Evolutionary conservation across 768 basidiomycete species (phyloP).

Genomic region (Leccinum truebloodii): DNA sequence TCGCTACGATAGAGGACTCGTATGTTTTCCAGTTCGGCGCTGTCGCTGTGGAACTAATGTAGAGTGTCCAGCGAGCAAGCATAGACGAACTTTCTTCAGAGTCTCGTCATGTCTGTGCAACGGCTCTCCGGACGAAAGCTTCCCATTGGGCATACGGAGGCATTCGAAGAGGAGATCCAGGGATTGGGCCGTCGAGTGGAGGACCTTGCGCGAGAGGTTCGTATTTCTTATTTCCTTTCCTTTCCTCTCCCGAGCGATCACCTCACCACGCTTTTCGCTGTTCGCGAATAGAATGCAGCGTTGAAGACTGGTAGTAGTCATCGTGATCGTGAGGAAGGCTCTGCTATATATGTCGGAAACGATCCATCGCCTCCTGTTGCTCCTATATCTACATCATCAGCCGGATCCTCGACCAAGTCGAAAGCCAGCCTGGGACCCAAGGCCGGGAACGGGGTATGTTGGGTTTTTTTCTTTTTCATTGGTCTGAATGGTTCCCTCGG

Average conservation of each 20-base stretch:
- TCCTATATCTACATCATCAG: constrained; percentile 1
- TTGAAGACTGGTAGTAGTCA: neutral
- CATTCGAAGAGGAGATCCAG: constrained; percentile 60
- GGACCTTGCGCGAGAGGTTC: constrained; percentile 65
- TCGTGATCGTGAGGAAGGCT: constrained; percentile 18
- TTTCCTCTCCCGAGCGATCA: neutral
- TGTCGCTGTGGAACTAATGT: constrained; percentile 17
- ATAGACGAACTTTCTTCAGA: constrained; percentile 63
- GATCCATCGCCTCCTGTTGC: constrained; percentile 4
- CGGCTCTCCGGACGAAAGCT: constrained; percentile 66
- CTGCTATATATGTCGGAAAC: constrained; percentile 16
- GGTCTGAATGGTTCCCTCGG: neutral
- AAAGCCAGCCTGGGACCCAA: constrained; percentile 46
- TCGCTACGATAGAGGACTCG: constrained; percentile 62
- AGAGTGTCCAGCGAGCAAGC: constrained; percentile 53
- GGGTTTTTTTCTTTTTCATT: neutral
- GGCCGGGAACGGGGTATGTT: constrained; percentile 55
- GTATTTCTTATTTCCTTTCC: constrained; percentile 3
- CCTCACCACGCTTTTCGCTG: neutral
- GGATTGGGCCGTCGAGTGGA: constrained; percentile 59
- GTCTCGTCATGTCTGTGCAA: constrained; percentile 60
- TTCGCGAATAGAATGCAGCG: constrained; percentile 8
- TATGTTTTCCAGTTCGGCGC: constrained; percentile 35
- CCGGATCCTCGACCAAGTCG: constrained; percentile 16
- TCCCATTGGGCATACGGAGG: constrained; percentile 48